These are phyloP conservation scores for Solanum verrucosum DNA, from an alignment of 257 asterid genomes.

Conservation along the genomic window DNA sequence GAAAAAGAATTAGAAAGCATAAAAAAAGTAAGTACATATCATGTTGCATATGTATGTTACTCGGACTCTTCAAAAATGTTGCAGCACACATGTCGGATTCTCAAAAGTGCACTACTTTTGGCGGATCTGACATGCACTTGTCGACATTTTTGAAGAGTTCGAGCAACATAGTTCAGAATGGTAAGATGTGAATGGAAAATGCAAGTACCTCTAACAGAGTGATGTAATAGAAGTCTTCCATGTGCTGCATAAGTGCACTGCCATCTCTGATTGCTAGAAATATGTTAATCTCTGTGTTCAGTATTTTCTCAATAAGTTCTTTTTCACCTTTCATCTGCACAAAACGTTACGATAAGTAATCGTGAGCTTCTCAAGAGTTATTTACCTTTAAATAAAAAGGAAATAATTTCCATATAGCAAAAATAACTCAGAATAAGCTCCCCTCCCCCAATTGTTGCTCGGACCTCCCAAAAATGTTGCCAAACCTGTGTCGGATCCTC, in stretches of 20 bases:
- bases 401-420: neutral
- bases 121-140: neutral
- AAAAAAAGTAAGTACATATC: neutral
- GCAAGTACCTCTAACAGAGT: constrained; percentile 68
- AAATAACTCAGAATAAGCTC: neutral
- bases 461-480: neutral
- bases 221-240: constrained; percentile 95
- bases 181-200: neutral
- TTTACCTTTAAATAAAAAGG: neutral
- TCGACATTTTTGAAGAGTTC: neutral
- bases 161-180: neutral
- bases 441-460: neutral
- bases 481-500: neutral
- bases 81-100: neutral
- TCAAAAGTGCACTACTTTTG: neutral
- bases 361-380: neutral
- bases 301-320: constrained; percentile 80
- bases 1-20: constrained; percentile 7
- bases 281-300: constrained; percentile 87
- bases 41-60: neutral
- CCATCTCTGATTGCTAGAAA: constrained; percentile 95
- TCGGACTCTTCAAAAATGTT: neutral
- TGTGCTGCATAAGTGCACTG: constrained; percentile 97
- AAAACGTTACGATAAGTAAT: neutral
- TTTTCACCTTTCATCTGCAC: constrained; percentile 92